Base-by-base conservation (phyloP, 129 eudicot species). In the Centaurea solstitialis region DNA sequence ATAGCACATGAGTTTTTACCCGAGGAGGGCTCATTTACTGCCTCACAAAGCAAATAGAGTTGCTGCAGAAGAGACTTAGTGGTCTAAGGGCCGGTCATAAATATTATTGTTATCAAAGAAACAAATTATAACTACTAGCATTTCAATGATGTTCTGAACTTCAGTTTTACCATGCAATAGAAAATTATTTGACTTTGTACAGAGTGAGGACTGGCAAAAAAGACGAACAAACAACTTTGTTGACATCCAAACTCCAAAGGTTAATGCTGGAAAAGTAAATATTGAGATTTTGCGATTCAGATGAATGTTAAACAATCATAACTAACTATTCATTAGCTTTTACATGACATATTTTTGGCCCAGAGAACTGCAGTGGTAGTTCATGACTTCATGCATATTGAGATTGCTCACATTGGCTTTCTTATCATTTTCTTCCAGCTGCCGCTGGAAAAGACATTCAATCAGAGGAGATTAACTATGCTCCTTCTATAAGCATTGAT, bases 381-480 rank as follows among this genome's bases (percentile, higher is more conserved):
- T 62, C 24, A 64, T 74, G 68, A 62, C 12, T 21, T 62, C 24
- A 64, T 74, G 68, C 76, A 59, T 82, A 37, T 65, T 62, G 53
- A 22, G 74, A 53, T 59, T 61, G 68, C 68, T 74, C 4, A 69
- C 47, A 43, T 11, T 24, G 18, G 71, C 70, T 68, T 24, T 33
- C 57, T 72, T 78, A 40, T 76, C 74, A 38, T 81, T 61, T 61
- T 12, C 70, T 62, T 80, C 57, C 71, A 90, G 95, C 85, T 67
- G 86, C 87, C 18, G 68, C 76, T 70, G 88, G 84, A 77, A 77
- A 81, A 74, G 38, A 45, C 22, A 39, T 86, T 59, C 73, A 79
- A 72, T n/a, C 81, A 10, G 86, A 82, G 72, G 84, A 75, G 69
- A 74, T 72, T 45, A 74, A 50, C 37, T 78, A 73, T 78, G 79